Conservation (phyloP, 176 grass and related monocot genomes). For the Puccinellia tenuiflora region DNA sequence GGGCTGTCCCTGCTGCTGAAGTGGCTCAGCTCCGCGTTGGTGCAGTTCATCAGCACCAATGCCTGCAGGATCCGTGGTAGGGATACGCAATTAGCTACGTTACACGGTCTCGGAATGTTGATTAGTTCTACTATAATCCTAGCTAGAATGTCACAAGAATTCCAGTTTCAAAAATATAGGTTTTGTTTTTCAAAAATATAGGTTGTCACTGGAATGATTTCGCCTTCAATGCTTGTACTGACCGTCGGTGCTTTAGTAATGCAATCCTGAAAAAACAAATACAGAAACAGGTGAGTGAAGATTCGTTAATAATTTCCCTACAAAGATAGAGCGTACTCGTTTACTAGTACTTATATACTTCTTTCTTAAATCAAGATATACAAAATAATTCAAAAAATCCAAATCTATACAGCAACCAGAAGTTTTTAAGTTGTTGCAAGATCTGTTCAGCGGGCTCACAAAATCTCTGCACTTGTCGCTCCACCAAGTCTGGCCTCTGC, state of each 20-base stretch:
- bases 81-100: not conserved
- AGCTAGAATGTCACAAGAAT: not conserved
- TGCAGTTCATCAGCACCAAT: slow-evolving; percentile 7
- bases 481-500: slow-evolving; percentile 30
- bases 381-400: not conserved
- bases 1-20: slow-evolving; percentile 36
- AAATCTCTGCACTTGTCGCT: not conserved
- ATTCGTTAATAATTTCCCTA: not conserved
- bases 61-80: not conserved
- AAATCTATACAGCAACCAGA: not conserved
- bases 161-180: too few relatives aligned
- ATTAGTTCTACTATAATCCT: not conserved
- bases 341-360: too few relatives aligned
- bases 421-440: not conserved
- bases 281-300: not conserved
- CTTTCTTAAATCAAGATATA: too few relatives aligned
- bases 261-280: not conserved
- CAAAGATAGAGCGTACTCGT: not conserved
- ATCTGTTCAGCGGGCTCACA: not conserved
- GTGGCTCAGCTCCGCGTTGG: slow-evolving; percentile 9
- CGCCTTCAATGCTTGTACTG: not conserved
- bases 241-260: slow-evolving; percentile 19
- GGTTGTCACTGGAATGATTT: too few relatives aligned
- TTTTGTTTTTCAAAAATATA: too few relatives aligned
- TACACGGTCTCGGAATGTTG: not conserved